Conservation (phyloP, 345 rosid species). For the Citrus mangshanensis region DNA sequence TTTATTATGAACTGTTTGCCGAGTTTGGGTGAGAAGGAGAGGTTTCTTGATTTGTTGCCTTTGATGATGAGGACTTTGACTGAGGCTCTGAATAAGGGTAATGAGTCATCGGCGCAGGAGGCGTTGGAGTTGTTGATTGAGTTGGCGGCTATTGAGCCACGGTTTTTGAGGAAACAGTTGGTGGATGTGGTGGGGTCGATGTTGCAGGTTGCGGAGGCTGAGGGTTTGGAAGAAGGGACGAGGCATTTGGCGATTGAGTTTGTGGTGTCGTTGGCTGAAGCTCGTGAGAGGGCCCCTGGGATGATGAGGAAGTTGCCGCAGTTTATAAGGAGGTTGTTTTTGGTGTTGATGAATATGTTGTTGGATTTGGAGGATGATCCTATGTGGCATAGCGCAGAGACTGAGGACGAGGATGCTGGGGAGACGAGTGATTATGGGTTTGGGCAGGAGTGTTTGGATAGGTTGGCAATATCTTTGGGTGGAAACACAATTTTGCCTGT, state of each 20-base stretch:
- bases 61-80: conserved; percentile 61
- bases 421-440: conserved; percentile 63
- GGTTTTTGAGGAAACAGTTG: conserved; percentile 56
- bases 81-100: conserved; percentile 55
- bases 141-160: conserved; percentile 62
- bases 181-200: conserved; percentile 64
- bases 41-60: conserved; percentile 64
- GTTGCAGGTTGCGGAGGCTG: conserved; percentile 72
- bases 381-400: conserved; percentile 58
- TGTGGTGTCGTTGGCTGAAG: conserved; percentile 60
- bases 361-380: conserved; percentile 68
- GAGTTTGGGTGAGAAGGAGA: conserved; percentile 41
- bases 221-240: conserved; percentile 63
- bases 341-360: conserved; percentile 54
- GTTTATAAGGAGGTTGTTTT: conserved; percentile 56
- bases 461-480: conserved; percentile 58
- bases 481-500: conserved; percentile 68
- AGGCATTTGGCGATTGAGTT: conserved; percentile 64
- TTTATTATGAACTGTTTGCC: conserved; percentile 53
- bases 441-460: conserved; percentile 72
- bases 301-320: conserved; percentile 78
- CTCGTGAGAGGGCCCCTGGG: conserved; percentile 73
- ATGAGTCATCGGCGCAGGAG: conserved; percentile 68
- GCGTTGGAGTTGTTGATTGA: conserved; percentile 65
- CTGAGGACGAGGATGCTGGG: conserved; percentile 62